Conservation (phyloP, 2,329 filamentous ascomycete genomes). For the Exophiala sp. region DNA sequence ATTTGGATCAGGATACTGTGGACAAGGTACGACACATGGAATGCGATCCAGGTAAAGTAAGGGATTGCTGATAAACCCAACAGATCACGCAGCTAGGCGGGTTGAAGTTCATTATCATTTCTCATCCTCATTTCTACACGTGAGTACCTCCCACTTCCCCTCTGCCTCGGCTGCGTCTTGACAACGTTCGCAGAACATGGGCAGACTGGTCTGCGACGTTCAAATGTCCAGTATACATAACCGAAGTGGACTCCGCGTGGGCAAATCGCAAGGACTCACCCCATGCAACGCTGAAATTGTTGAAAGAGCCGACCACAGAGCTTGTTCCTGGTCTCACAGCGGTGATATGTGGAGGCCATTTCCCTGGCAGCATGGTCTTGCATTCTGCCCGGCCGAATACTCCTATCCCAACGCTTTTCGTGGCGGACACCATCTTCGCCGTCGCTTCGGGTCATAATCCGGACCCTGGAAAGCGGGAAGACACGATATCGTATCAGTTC, state of each 20-base stretch:
- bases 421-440: constrained; percentile 74
- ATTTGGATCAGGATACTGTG: constrained; percentile 64
- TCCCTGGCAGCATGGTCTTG: constrained; percentile 68
- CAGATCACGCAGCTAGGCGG: constrained; percentile 61
- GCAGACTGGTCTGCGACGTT: constrained; percentile 70
- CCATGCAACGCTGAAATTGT: constrained; percentile 36
- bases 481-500: constrained; percentile 24
- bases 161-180: not conserved
- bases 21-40: no score
- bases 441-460: constrained; percentile 68
- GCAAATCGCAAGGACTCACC: constrained; percentile 46
- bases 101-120: constrained; percentile 68
- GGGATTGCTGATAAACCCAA: no score
- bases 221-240: constrained; percentile 65
- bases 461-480: constrained; percentile 15
- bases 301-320: constrained; percentile 17
- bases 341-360: constrained; percentile 74
- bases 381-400: constrained; percentile 36
- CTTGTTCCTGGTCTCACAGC: constrained; percentile 50
- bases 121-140: constrained; percentile 79
- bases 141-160: constrained; percentile 7
- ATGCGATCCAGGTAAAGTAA: no score
- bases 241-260: constrained; percentile 65
- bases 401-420: constrained; percentile 60
- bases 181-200: constrained; percentile 51